Base-by-base conservation (phyloP, 139 green algal genomes). In the Auxenochlorella pyrenoidosa region DNA sequence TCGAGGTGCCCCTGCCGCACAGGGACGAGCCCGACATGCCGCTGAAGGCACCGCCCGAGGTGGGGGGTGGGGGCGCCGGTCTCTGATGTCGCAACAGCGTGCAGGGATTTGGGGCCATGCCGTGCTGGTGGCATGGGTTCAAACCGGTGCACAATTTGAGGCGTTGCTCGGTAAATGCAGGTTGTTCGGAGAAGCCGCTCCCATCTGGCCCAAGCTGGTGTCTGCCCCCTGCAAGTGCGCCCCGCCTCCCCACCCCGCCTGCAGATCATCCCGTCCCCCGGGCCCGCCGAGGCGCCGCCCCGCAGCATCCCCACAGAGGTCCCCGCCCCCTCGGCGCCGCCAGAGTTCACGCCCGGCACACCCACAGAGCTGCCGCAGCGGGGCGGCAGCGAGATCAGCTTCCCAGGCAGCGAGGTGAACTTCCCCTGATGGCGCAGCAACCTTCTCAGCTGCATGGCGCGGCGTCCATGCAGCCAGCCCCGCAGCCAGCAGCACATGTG, bases 381-480 rank as follows among this genome's bases (percentile, higher is more conserved):
- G 10, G 80, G 80, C 80, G 80, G 80, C 80, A 65, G 38, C 80
- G 80, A 85, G n/a, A 85, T 85, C 60, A 83, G 32, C 77, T 83
- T 83, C 77, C 77, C 77, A 3, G 68, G 68, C n/a, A 38, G 38
- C 68, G 38, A 75, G 21, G 34, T 71, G 5, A 54, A 34, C 40
- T 79, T 58, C 40, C 72, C 72, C 5, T 54, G 72, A 54, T 24
- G 22, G n/a, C 5, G 65, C 5, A 30, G 10, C 47, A 54, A 54
- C 8, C 47, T 54, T n/a, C n/a, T n/a, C n/a, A n/a, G n/a, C n/a
- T n/a, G n/a, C n/a, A n/a, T n/a, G n/a, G n/a, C n/a, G n/a, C n/a
- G n/a, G n/a, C n/a, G n/a, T n/a, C n/a, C n/a, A n/a, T n/a, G n/a
- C n/a, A n/a, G n/a, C n/a, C n/a, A n/a, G n/a, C n/a, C n/a, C n/a